Evolutionary conservation across 176 grass and related monocot species (phyloP).

Genomic region (Zizania latifolia): DNA sequence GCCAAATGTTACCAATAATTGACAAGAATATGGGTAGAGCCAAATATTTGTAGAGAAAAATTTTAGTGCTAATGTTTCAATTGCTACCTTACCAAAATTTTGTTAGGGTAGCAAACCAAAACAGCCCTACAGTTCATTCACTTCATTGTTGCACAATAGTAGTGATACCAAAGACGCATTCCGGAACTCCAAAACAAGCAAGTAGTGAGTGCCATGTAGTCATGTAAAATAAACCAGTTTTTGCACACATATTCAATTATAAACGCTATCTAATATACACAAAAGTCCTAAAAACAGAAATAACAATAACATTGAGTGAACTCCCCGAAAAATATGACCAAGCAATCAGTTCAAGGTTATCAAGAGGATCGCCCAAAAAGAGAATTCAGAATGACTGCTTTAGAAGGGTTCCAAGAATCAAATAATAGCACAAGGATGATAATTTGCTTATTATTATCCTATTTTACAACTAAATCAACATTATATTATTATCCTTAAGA

Average conservation of each 20-base stretch:
- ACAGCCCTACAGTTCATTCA: no score
- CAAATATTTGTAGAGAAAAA: no score
- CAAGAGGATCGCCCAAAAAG: not conserved
- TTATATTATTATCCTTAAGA: not conserved
- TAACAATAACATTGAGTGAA: not conserved
- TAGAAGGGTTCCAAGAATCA: not conserved
- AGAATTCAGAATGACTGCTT: not conserved
- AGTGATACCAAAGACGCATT: not conserved
- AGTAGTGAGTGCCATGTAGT: not conserved
- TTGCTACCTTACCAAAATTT: no score
- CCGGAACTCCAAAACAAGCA: not conserved
- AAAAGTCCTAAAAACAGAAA: not conserved
- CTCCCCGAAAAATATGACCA: not conserved
- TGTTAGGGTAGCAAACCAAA: no score
- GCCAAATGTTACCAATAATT: no score
- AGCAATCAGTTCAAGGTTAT: not conserved
- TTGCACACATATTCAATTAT: not conserved
- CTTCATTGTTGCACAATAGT: not conserved
- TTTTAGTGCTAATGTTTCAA: no score
- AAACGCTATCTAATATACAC: not conserved
- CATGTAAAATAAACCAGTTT: not conserved
- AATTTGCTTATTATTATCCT: not conserved
- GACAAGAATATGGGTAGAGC: no score
- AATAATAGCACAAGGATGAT: no score
- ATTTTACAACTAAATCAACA: constrained; percentile 17